Percentiles rank a stretch among this genome's conserved stretches.
phyloP scores from a whole-genome alignment of 805 yeast genomes.

The Torulaspora indica region DNA sequence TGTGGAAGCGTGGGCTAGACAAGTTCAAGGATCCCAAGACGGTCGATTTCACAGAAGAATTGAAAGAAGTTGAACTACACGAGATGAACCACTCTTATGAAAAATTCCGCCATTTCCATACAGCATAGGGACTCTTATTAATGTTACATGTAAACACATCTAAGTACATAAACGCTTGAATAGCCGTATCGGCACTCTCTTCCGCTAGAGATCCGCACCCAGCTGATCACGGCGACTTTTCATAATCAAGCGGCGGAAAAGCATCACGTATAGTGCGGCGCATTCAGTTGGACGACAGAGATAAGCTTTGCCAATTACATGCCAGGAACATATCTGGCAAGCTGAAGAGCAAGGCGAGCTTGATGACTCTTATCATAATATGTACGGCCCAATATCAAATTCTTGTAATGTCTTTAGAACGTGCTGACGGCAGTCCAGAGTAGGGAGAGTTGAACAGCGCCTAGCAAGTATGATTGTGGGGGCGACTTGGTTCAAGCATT shows the following conservation, averaged over 20 bases:
- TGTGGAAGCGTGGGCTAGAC: constrained; percentile 41
- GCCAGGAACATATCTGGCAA: background rate
- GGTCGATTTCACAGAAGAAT: constrained; percentile 51
- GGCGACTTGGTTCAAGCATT: background rate
- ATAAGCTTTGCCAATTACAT: background rate
- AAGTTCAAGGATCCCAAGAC: constrained; percentile 43
- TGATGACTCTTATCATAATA: too few species aligned
- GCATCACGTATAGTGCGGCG: background rate
- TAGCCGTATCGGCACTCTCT: background rate
- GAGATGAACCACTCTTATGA: constrained; percentile 36
- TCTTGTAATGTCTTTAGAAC: background rate
- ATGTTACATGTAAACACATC: too few species aligned
- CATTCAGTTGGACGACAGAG: background rate
- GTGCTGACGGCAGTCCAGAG: background rate
- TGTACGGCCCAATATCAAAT: background rate
- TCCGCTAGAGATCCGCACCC: too few species aligned
- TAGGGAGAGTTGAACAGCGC: too few species aligned
- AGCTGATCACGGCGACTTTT: background rate
- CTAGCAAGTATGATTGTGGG: too few species aligned
- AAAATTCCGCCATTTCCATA: constrained; percentile 18
- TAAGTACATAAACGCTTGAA: background rate
- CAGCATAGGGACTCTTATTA: background rate
- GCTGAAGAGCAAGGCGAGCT: background rate
- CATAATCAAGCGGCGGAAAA: background rate
- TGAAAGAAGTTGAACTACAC: constrained; percentile 56